A percentile compares a stretch with the other conserved stretches of the same genome.
Evolutionary conservation across 2,329 filamentous ascomycete genomes (phyloP).

Genomic region (Calonectria henricotiae): DNA sequence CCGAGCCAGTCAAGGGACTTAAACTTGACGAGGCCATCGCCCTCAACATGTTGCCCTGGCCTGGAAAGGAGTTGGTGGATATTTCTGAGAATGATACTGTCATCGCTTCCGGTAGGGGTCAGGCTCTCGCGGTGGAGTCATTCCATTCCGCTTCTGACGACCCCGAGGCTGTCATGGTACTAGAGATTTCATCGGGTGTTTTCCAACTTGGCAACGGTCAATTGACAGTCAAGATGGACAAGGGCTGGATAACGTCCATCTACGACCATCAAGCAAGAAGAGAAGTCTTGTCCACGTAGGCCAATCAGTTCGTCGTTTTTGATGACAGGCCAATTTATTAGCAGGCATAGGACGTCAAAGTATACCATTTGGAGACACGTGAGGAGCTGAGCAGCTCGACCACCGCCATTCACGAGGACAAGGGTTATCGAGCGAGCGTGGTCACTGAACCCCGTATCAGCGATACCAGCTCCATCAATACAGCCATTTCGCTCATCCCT

Average conservation of each 20-base stretch:
- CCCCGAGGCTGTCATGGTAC: conserved; percentile 12
- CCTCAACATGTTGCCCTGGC: conserved; percentile 91
- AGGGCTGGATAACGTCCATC: conserved; percentile 84
- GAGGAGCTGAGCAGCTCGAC: conserved; percentile 77
- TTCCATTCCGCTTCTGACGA: not conserved
- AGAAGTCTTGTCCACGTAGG: conserved; percentile 74
- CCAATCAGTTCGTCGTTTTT: conserved; percentile 95
- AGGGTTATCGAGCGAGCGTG: conserved; percentile 84
- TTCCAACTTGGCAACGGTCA: conserved; percentile 87
- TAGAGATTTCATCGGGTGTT: conserved; percentile 65
- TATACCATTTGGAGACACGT: conserved; percentile 92
- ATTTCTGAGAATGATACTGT: conserved; percentile 70
- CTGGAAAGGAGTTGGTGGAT: conserved; percentile 80
- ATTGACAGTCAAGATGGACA: conserved; percentile 80
- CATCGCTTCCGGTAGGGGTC: conserved; percentile 72
- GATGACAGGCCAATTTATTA: conserved; percentile 98
- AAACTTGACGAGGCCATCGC: conserved; percentile 65
- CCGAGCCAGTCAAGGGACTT: not conserved
- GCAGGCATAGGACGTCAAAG: conserved; percentile 98
- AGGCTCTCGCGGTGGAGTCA: conserved; percentile 67
- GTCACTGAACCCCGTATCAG: conserved; percentile 91
- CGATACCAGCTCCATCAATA: conserved; percentile 87
- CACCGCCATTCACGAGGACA: conserved; percentile 80
- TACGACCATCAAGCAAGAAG: conserved; percentile 85
- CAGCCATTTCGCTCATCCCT: conserved; percentile 85